phyloP scores from a whole-genome alignment of 768 basidiomycete genomes.

The Cystobasidium tubakii region DNA sequence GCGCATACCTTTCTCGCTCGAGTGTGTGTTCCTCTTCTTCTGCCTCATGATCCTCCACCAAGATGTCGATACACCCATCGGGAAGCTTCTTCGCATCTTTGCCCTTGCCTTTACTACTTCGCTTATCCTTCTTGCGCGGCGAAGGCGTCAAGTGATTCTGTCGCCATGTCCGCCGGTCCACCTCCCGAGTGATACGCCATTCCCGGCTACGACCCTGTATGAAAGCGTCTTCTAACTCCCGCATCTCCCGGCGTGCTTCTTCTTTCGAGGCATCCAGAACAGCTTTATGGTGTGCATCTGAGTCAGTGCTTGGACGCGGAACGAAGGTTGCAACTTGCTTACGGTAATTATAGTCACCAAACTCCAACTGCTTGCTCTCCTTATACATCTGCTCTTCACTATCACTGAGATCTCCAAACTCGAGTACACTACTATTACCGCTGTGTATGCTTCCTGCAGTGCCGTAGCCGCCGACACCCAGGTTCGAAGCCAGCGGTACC shows the following conservation, averaged over 20 bases:
- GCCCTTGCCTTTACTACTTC: slow-evolving; percentile 6
- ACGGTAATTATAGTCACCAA: slow-evolving; percentile 50
- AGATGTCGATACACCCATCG: slow-evolving; percentile 74
- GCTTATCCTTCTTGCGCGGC: slow-evolving; percentile 27
- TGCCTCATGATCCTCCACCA: slow-evolving; percentile 64
- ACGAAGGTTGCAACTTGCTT: background rate
- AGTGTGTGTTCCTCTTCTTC: slow-evolving; percentile 55
- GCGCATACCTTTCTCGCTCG: slow-evolving; percentile 51
- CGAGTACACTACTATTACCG: slow-evolving; percentile 55
- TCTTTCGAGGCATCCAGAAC: slow-evolving; percentile 46
- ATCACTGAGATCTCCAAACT: slow-evolving; percentile 65
- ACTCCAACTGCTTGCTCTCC: slow-evolving; percentile 71
- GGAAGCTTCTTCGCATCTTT: slow-evolving; percentile 45
- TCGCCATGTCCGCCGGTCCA: slow-evolving; percentile 34
- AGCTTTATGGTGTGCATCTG: background rate
- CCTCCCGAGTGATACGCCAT: background rate
- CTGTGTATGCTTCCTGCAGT: slow-evolving; percentile 42
- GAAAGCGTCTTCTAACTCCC: slow-evolving; percentile 81
- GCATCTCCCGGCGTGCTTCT: slow-evolving; percentile 59
- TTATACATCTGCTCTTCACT: slow-evolving; percentile 70
- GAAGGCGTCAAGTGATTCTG: background rate
- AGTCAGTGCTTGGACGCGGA: background rate
- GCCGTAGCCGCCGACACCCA: background rate
- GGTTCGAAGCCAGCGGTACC: slow-evolving; percentile 42
- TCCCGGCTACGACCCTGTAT: slow-evolving; percentile 54